Percentiles rank a stretch among this genome's conserved stretches.
These are phyloP conservation scores for Anthostomella pinea DNA, from an alignment of 2,329 filamentous ascomycete genomes.

Conservation along the genomic window DNA sequence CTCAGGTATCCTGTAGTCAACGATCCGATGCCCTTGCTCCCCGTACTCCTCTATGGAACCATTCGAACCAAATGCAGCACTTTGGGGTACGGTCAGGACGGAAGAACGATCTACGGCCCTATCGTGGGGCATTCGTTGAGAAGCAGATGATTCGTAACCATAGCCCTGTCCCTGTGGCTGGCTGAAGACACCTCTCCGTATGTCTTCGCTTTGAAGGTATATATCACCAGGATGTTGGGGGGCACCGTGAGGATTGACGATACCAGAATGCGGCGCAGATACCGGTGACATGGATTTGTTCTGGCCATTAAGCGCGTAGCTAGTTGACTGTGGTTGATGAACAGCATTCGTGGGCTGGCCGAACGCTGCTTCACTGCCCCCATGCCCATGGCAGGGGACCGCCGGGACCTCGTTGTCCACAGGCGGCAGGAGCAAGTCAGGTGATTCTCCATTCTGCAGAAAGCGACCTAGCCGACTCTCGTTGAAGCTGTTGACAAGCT, in stretches of 20 bases:
- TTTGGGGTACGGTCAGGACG: constrained; percentile 11
- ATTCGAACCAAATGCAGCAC: constrained; percentile 19
- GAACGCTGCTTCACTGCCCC: constrained; percentile 12
- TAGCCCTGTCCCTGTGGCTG: constrained; percentile 15
- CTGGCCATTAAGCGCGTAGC: constrained; percentile 11
- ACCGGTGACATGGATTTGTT: constrained; percentile 19
- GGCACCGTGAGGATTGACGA: constrained; percentile 31
- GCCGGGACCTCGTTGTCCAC: constrained; percentile 22
- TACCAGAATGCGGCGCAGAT: constrained; percentile 16
- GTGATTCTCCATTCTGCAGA: constrained; percentile 29
- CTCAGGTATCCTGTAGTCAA: constrained; percentile 12
- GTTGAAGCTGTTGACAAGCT: constrained; percentile 32
- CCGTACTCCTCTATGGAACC: constrained; percentile 19
- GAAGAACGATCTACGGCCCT: constrained; percentile 9
- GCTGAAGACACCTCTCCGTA: constrained; percentile 26
- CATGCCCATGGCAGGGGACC: constrained; percentile 12
- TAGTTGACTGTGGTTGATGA: constrained; percentile 12
- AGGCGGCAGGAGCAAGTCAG: constrained; percentile 27
- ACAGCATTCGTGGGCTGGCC: constrained; percentile 13
- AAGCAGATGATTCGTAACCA: constrained; percentile 13
- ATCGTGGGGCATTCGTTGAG: constrained; percentile 14
- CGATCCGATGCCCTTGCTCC: constrained; percentile 11
- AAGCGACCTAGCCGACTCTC: constrained; percentile 32
- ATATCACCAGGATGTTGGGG: constrained; percentile 34
- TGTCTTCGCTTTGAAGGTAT: constrained; percentile 31